Base-by-base conservation (phyloP, 148 eudicot species). In the Fagopyrum homotropicum region DNA sequence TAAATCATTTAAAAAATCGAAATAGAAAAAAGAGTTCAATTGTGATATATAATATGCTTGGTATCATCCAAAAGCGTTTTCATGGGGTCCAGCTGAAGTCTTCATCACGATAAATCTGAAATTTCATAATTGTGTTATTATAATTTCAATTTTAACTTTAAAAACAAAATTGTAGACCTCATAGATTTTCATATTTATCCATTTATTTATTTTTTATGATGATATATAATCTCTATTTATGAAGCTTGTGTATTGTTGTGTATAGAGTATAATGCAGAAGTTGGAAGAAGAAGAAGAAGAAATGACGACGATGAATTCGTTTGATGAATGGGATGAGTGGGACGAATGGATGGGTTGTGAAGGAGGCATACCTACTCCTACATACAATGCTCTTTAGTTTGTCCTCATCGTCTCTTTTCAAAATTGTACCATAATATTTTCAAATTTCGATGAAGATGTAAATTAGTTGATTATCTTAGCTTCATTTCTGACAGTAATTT, bases 261-360 rank as follows among this genome's bases (percentile, higher is more conserved):
- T 22, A 56, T 16, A 66, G 71, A 66, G 71, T 7, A 30, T 66
- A 44, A 66, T 66, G 71, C n/a, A 35, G 45, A 66, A 35, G 17
- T 7, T 30, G n/a, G 71, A 66, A 43, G 71, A 66, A 66, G 71
- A 66, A 66, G 71, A 66, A 66, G 70, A 29, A 40, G n/a, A 9
- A 9, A 66, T 11, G 45, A 30, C n/a, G 46, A 66, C 16, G 14
- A 30, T 11, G 9, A 40, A 26, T 14, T 29, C 45, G 12, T 11
- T 29, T 26, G 70, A 64, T 40, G 70, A 64, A 40, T 64, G 70
- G 70, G 71, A 66, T 9, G 71, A 66, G 15, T 66, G 71, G 71
- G 71, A 66, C 17, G 71, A 66, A 10, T 66, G 71, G 71, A 66
- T 66, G 71, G 71, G 71, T 66, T 66, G 71, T 16, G 71, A 66